A percentile compares a stretch with the other conserved stretches of the same genome.
Conservation (phyloP, 345 rosid genomes). For the Atalantia buxifolia region DNA sequence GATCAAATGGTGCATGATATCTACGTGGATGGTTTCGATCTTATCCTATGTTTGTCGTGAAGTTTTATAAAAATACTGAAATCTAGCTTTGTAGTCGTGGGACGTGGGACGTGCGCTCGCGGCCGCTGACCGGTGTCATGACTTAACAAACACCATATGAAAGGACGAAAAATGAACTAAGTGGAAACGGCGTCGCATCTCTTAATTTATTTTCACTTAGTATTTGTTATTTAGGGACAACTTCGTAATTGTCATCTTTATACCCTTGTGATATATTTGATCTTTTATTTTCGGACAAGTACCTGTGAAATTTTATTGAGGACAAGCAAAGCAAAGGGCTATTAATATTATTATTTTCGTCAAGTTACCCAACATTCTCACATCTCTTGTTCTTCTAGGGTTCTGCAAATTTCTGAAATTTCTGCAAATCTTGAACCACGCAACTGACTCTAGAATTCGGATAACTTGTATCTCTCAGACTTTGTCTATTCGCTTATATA, state of each 20-base stretch:
- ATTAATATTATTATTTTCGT: not conserved
- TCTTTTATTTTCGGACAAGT: too few relatives aligned
- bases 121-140: too few relatives aligned
- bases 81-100: too few relatives aligned
- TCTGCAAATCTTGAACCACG: constrained; percentile 36
- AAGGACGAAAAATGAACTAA: too few relatives aligned
- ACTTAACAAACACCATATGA: too few relatives aligned
- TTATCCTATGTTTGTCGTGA: not conserved
- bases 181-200: not conserved
- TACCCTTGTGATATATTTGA: too few relatives aligned
- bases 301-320: not conserved
- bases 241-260: not conserved
- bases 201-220: not conserved
- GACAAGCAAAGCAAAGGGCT: not conserved
- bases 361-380: not conserved
- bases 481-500: not conserved
- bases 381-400: constrained; percentile 18
- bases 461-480: constrained; percentile 18
- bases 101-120: too few relatives aligned
- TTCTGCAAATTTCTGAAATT: constrained; percentile 14
- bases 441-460: constrained; percentile 85
- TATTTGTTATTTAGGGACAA: too few relatives aligned
- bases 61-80: too few relatives aligned
- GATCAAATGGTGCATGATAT: not conserved
- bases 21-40: not conserved